Evolutionary conservation across 805 yeast species (phyloP).

Genomic region (Saccharomycopsis malanga): DNA sequence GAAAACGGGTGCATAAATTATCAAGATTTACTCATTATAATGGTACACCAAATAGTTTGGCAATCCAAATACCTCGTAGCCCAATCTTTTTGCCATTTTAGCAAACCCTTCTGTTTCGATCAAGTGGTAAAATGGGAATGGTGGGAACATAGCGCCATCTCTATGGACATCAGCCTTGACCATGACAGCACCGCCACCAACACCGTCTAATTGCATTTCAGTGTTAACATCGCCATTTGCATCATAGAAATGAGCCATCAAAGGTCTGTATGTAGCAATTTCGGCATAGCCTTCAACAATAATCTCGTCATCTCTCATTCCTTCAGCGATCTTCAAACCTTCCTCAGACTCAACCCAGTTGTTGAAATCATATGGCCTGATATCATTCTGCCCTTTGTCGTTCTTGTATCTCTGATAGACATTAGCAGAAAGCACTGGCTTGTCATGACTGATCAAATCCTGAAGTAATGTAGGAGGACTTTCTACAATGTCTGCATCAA

Average conservation of each 20-base stretch:
- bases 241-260: conserved; percentile 87
- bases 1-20: conserved; percentile 17
- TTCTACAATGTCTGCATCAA: conserved; percentile 91
- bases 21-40: conserved; percentile 81
- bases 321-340: conserved; percentile 67
- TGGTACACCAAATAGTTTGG: conserved; percentile 94
- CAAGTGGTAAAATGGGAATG: conserved; percentile 93
- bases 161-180: conserved; percentile 97
- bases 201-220: conserved; percentile 90
- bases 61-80: conserved; percentile 84
- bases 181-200: conserved; percentile 93
- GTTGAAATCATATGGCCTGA: conserved; percentile 91
- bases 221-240: conserved; percentile 51
- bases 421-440: conserved; percentile 85
- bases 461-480: conserved; percentile 78
- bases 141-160: conserved; percentile 99
- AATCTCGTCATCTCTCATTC: conserved; percentile 80
- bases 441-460: conserved; percentile 79
- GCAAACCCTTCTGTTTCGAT: conserved; percentile 98
- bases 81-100: conserved; percentile 93
- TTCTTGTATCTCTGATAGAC: conserved; percentile 77
- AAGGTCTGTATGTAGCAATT: conserved; percentile 86
- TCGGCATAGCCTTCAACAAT: conserved; percentile 92
- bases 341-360: conserved; percentile 89
- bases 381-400: conserved; percentile 42